These are phyloP conservation scores for Fusarium sp. DNA, from an alignment of 2,329 filamentous ascomycete genomes.

Conservation along the genomic window DNA sequence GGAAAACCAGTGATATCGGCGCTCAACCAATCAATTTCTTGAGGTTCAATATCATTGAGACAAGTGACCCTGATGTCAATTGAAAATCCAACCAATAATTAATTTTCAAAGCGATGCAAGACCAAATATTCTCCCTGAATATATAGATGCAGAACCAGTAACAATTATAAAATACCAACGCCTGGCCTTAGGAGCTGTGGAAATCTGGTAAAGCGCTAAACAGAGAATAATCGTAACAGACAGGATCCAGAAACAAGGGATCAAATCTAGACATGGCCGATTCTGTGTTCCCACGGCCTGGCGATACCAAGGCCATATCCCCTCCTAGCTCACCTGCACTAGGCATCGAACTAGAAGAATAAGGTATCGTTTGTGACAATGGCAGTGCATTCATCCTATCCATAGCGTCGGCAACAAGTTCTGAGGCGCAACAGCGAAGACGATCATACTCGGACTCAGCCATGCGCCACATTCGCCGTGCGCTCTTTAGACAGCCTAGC, in stretches of 20 bases:
- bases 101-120: no score
- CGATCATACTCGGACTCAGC: slow-evolving; percentile 40
- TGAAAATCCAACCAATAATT: no score
- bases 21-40: not conserved
- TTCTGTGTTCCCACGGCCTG: slow-evolving; percentile 5
- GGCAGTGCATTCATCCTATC: slow-evolving; percentile 44
- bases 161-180: not conserved
- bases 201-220: slow-evolving; percentile 27
- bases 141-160: not conserved
- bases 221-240: slow-evolving; percentile 28
- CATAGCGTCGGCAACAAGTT: slow-evolving; percentile 38
- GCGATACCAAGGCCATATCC: not conserved
- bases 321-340: slow-evolving; percentile 8
- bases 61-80: not conserved
- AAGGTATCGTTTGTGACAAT: slow-evolving; percentile 17
- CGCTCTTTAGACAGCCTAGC: slow-evolving; percentile 33
- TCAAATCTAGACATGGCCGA: slow-evolving; percentile 13
- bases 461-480: slow-evolving; percentile 36
- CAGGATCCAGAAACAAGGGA: slow-evolving; percentile 22
- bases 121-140: slow-evolving; percentile 7
- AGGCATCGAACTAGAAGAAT: not conserved
- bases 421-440: slow-evolving; percentile 32
- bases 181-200: slow-evolving; percentile 9
- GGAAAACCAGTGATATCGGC: not conserved
- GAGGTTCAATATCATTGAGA: not conserved